phyloP scores from a whole-genome alignment of 352 stramenopile genomes.

The Globisporangium barbulae region DNA sequence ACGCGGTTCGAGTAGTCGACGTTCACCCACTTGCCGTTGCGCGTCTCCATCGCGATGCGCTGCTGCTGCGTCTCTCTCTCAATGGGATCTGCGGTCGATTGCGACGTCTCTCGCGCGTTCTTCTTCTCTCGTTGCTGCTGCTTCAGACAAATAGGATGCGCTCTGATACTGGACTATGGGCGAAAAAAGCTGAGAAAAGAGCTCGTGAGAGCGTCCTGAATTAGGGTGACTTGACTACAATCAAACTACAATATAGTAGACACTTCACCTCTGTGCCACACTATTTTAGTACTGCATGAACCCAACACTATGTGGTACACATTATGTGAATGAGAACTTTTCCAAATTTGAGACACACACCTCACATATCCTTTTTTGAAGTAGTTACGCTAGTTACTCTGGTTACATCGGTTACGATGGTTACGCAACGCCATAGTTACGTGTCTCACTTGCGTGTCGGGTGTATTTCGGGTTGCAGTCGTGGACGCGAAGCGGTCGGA shows the following conservation, averaged over 20 bases:
- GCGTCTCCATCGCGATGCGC: slow-evolving; percentile 35
- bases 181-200: neutral
- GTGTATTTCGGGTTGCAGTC: slow-evolving; percentile 7
- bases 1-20: slow-evolving; percentile 80
- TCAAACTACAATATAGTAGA: neutral
- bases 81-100: neutral
- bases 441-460: neutral
- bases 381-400: too few species aligned
- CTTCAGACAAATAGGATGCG: neutral
- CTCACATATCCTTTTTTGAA: too few species aligned
- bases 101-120: neutral
- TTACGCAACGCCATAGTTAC: neutral
- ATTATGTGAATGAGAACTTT: neutral
- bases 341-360: too few species aligned
- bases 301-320: neutral
- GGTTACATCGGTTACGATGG: too few species aligned
- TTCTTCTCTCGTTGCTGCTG: neutral
- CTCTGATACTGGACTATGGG: neutral
- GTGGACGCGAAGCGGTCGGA: neutral
- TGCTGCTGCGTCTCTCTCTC: neutral
- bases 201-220: neutral
- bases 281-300: neutral
- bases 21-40: slow-evolving; percentile 86
- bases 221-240: neutral
- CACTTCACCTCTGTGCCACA: neutral